Evolutionary conservation across 768 basidiomycete species (phyloP).

Genomic region (Neoboletus brunneissimus): DNA sequence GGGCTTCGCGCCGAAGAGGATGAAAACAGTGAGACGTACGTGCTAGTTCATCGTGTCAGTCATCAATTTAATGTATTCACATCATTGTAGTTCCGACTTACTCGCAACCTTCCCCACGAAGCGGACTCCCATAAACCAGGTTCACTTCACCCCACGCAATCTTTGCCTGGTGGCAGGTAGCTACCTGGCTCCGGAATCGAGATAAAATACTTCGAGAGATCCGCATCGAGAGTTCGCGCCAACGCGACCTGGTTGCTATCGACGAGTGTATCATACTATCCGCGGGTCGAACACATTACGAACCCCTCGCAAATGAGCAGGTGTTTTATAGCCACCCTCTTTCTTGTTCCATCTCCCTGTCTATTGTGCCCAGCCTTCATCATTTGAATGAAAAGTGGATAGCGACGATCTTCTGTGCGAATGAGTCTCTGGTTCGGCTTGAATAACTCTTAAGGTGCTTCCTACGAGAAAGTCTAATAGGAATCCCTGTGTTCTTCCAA

Average conservation of each 20-base stretch:
- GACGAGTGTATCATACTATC: neutral
- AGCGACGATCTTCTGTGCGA: neutral
- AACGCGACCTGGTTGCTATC: neutral
- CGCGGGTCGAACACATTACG: neutral
- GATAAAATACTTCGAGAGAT: conserved; percentile 28
- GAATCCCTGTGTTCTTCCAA: neutral
- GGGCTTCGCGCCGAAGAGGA: conserved; percentile 41
- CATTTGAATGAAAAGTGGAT: conserved; percentile 1
- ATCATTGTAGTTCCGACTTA: conserved; percentile 65
- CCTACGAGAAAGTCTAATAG: neutral
- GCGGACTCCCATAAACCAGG: conserved; percentile 87
- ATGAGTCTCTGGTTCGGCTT: neutral
- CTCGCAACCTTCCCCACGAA: conserved; percentile 93
- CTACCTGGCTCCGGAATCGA: conserved; percentile 58
- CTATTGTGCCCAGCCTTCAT: conserved; percentile 3
- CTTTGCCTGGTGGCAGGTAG: conserved; percentile 85
- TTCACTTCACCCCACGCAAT: conserved; percentile 94
- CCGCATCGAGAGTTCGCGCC: neutral
- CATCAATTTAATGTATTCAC: neutral
- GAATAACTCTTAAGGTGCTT: neutral
- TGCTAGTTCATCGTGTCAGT: conserved; percentile 7
- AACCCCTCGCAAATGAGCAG: conserved; percentile 1
- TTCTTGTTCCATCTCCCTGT: conserved; percentile 4
- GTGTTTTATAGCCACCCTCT: neutral
- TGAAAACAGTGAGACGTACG: conserved; percentile 71